Percentiles rank a stretch among this genome's conserved stretches.
phyloP scores from a whole-genome alignment of 1,284 basidiomycete genomes.

The Cystobasidium pallidum region DNA sequence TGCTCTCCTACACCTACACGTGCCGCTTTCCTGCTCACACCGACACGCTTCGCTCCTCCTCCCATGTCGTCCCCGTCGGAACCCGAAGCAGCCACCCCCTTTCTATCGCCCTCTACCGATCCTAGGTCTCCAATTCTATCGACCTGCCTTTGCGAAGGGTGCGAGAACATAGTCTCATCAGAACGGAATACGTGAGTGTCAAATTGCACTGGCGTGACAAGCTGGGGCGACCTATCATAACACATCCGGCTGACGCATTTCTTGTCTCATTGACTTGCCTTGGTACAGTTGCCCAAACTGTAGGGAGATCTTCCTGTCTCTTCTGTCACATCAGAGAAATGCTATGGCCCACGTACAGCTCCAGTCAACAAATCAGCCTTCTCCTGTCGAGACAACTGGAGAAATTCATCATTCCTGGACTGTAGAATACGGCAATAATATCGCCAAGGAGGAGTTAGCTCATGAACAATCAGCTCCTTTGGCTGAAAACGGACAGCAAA shows the following conservation, averaged over 20 bases:
- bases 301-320: conserved; percentile 15
- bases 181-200: conserved; percentile 31
- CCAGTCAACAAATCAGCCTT: background rate
- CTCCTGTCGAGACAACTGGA: background rate
- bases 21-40: background rate
- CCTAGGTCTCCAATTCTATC: conserved; percentile 31
- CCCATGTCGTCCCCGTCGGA: background rate
- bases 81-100: background rate
- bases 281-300: conserved; percentile 25
- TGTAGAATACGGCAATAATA: background rate
- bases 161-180: conserved; percentile 22
- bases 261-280: background rate
- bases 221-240: no score
- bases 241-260: background rate
- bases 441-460: background rate
- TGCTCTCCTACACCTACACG: conserved; percentile 46
- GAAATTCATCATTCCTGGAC: background rate
- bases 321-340: conserved; percentile 1
- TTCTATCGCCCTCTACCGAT: background rate
- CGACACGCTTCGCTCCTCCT: conserved; percentile 14
- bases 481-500: no score
- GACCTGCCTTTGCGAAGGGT: conserved; percentile 34
- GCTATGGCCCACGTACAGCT: conserved; percentile 7
- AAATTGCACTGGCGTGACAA: background rate
- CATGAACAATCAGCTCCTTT: background rate